These are phyloP conservation scores for Ceratocystis albifundus DNA, from an alignment of 2,329 filamentous ascomycete genomes.

Conservation along the genomic window DNA sequence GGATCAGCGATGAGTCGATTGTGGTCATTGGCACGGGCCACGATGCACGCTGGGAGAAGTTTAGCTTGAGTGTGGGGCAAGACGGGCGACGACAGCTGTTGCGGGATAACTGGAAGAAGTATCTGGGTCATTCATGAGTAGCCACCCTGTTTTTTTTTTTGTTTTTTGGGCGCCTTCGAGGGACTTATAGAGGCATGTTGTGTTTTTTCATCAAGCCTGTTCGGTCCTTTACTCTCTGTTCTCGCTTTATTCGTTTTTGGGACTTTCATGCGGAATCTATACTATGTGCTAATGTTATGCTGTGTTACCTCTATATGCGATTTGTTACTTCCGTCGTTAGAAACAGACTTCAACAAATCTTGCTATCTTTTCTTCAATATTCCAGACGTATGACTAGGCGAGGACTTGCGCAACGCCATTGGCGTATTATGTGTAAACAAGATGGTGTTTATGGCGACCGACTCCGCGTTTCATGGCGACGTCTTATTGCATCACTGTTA, in stretches of 20 bases:
- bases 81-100: constrained; percentile 56
- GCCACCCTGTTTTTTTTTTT: too few species aligned
- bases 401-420: not conserved
- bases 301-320: not conserved
- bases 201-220: constrained; percentile 14
- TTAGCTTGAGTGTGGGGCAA: constrained; percentile 55
- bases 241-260: not conserved
- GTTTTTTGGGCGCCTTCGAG: not conserved
- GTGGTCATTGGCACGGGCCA: constrained; percentile 67
- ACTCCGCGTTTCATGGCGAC: constrained; percentile 24
- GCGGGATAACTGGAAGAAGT: constrained; percentile 73
- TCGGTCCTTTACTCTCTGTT: not conserved
- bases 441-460: not conserved
- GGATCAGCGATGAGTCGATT: constrained; percentile 63
- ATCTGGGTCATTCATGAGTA: constrained; percentile 41
- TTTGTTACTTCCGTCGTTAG: constrained; percentile 7
- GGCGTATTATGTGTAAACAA: not conserved
- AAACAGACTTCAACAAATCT: not conserved
- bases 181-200: constrained; percentile 8
- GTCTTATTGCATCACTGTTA: constrained; percentile 21
- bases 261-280: constrained; percentile 14
- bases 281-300: constrained; percentile 10
- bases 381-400: not conserved
- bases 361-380: not conserved
- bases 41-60: constrained; percentile 81